Conservation (phyloP, 176 grass and related monocot genomes). For the Thinopyrum elongatum region DNA sequence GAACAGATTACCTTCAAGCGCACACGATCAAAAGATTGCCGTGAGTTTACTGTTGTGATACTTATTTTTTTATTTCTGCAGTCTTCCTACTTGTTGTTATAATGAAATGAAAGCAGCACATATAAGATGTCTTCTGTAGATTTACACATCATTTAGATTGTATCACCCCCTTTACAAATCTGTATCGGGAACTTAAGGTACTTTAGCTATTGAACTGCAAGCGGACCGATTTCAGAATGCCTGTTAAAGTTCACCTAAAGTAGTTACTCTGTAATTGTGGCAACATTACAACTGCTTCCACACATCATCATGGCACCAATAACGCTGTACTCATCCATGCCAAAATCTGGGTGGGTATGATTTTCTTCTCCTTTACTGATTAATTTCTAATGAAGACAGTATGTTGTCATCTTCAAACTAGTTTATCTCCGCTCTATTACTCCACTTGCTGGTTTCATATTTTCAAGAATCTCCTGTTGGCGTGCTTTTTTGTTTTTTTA, state of each 20-base stretch:
- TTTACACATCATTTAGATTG: background rate
- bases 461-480: no score
- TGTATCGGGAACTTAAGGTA: background rate
- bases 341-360: background rate
- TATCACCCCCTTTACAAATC: background rate
- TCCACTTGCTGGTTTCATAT: no score
- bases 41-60: background rate
- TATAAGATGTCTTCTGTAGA: background rate
- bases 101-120: background rate
- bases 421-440: background rate
- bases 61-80: background rate
- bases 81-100: background rate
- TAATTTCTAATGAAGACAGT: background rate
- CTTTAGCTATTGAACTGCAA: background rate
- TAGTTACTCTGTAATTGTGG: background rate
- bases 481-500: no score
- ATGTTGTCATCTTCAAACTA: background rate
- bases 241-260: background rate
- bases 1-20: background rate
- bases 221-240: background rate
- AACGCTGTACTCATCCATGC: background rate
- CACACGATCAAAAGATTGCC: background rate
- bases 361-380: background rate
- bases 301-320: background rate
- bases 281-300: background rate